Base-by-base conservation (phyloP, 2,329 filamentous ascomycete species). In the Ophiosphaerella korrae region DNA sequence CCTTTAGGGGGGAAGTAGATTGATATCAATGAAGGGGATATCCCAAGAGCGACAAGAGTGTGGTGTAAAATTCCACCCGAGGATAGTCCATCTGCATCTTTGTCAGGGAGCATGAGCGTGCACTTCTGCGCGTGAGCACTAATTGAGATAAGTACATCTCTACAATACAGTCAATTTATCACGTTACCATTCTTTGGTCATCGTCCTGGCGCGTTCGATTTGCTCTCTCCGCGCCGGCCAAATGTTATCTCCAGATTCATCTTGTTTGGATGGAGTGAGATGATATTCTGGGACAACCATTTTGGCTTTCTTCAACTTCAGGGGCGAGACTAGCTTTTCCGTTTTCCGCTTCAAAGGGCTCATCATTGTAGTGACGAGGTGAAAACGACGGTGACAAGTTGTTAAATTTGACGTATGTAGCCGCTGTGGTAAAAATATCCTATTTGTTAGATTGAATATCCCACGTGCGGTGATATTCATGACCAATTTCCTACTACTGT, bases 61-160 rank as follows among this genome's bases (percentile, higher is more conserved):
- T 80, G 82, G 48, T 83, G 76, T 2, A 89, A 66, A 26, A 88
- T 88, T 1, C 82, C 81, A 0, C 86, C 87, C 2, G 86, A 83
- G 2, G 82, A 82, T 3, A 89, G 74, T 0, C 86, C 87, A 67
- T 89, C 86, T 2, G 85, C 85, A 58, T 88, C 86, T 62, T 88
- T 88, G 64, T 89, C 86, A 0, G 87, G 87, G 0, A 88, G 78
- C 12, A 89, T 84, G 14, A 88, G 69, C 1, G 81, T 82, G 32
- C 73, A 76, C 48, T 82, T 77, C 8, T 78, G 71, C 9, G 81
- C 72, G 13, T 73, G 61, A 14, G 79, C 84, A 67, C 84, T 86
- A 54, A 9, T 4, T 16, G 16, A 14, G 3, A 31, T 66, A 49
- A 55, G 53, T 9, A 34, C 5, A 26, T 12, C 3, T 4, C 14